Percentiles rank a stretch among this genome's conserved stretches.
Conservation (phyloP, 768 basidiomycete genomes). For the Macrolepiota albuminosa region DNA sequence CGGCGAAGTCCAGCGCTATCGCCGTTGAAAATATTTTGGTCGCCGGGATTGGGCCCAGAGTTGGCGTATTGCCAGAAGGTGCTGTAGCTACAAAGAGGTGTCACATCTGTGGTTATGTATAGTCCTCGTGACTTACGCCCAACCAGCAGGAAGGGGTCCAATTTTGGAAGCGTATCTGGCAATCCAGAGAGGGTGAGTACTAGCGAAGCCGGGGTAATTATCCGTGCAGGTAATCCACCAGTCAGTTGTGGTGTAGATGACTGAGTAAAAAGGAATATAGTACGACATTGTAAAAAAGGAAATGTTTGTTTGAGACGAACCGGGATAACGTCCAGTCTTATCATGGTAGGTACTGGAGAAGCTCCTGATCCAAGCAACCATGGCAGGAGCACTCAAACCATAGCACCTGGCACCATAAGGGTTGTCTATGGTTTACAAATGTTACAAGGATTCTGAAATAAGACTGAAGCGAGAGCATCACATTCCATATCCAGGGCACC, state of each 20-base stretch:
- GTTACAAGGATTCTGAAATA: neutral
- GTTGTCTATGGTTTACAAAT: slow-evolving; percentile 33
- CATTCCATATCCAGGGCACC: slow-evolving; percentile 64
- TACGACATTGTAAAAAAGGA: neutral
- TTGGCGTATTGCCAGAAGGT: slow-evolving; percentile 63
- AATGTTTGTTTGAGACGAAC: slow-evolving; percentile 18
- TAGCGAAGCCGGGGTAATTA: slow-evolving; percentile 44
- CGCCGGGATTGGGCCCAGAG: slow-evolving; percentile 51
- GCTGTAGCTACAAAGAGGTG: slow-evolving; percentile 26
- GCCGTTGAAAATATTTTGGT: slow-evolving; percentile 55
- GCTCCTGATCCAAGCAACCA: slow-evolving; percentile 61
- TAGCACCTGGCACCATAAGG: slow-evolving; percentile 50
- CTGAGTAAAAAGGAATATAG: slow-evolving; percentile 18
- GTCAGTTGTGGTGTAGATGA: slow-evolving; percentile 59
- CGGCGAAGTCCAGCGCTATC: slow-evolving; percentile 35
- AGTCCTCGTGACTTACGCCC: slow-evolving; percentile 29
- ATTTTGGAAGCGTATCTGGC: slow-evolving; percentile 45
- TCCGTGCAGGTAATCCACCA: slow-evolving; percentile 71
- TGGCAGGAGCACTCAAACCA: slow-evolving; percentile 42
- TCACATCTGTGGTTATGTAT: neutral
- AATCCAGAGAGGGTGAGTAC: slow-evolving; percentile 57
- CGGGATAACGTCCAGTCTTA: slow-evolving; percentile 39
- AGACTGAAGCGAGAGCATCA: slow-evolving; percentile 19
- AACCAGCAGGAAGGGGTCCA: slow-evolving; percentile 57
- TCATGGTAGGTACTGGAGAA: slow-evolving; percentile 58